These are phyloP conservation scores for Erysimum cheiri DNA, from an alignment of 441 rosid species.

Conservation along the genomic window DNA sequence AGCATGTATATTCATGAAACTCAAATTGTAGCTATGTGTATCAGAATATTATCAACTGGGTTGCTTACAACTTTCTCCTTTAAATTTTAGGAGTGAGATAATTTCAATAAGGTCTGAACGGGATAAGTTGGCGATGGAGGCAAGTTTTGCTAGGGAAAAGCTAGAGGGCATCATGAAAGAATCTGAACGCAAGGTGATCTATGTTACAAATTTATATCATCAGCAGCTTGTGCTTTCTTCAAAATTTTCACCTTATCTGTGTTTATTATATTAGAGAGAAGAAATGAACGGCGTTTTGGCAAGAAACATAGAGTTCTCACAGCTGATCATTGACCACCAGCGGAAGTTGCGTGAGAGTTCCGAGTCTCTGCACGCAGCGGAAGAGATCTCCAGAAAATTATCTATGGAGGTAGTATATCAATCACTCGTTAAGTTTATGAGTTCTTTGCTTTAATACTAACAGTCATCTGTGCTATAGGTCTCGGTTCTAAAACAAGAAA, in stretches of 20 bases:
- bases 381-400: slow-evolving; percentile 84
- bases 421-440: slow-evolving; percentile 11
- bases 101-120: slow-evolving; percentile 73
- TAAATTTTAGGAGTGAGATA: slow-evolving; percentile 69
- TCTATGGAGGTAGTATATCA: slow-evolving; percentile 73
- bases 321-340: slow-evolving; percentile 81
- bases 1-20: slow-evolving; percentile 2
- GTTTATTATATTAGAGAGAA: slow-evolving; percentile 59
- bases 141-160: slow-evolving; percentile 78
- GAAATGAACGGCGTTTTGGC: slow-evolving; percentile 71
- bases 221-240: slow-evolving; percentile 28
- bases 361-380: slow-evolving; percentile 70
- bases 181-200: slow-evolving; percentile 77
- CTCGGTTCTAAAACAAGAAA: slow-evolving; percentile 80
- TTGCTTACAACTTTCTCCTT: slow-evolving; percentile 12
- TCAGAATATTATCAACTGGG: slow-evolving; percentile 3
- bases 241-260: slow-evolving; percentile 26
- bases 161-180: slow-evolving; percentile 78
- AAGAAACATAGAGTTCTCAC: slow-evolving; percentile 92
- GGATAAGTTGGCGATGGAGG: slow-evolving; percentile 79
- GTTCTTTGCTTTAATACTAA: slow-evolving; percentile 27
- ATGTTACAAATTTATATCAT: slow-evolving; percentile 11
- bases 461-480: slow-evolving; percentile 51
- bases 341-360: slow-evolving; percentile 83
- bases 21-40: slow-evolving; percentile 15